These are phyloP conservation scores for Rhizopogon roseolus DNA, from an alignment of 768 basidiomycete genomes.

Conservation along the genomic window DNA sequence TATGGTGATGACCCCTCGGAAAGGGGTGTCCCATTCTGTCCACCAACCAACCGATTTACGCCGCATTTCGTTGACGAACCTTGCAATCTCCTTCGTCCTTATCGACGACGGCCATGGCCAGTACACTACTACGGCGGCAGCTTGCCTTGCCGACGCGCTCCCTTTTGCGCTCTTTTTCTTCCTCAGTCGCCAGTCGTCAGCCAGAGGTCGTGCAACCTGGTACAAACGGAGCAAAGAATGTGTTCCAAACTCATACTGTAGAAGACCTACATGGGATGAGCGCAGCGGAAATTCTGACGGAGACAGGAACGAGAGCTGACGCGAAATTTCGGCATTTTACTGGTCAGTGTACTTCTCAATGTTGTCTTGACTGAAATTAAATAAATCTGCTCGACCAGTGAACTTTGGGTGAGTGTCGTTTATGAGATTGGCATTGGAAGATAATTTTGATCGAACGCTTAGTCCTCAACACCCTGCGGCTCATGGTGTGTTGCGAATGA, in stretches of 20 bases:
- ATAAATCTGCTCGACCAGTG: slow-evolving; percentile 42
- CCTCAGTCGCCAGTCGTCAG: slow-evolving; percentile 18
- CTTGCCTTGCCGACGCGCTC: slow-evolving; percentile 32
- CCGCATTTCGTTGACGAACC: slow-evolving; percentile 10
- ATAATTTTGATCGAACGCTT: not conserved
- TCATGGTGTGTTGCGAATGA: slow-evolving; percentile 96
- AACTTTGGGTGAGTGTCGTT: slow-evolving; percentile 73
- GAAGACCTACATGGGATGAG: slow-evolving; percentile 82
- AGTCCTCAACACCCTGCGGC: slow-evolving; percentile 95
- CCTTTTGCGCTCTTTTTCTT: slow-evolving; percentile 19
- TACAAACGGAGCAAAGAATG: slow-evolving; percentile 36
- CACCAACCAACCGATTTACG: slow-evolving; percentile 23
- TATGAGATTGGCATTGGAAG: not conserved
- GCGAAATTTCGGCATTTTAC: slow-evolving; percentile 91
- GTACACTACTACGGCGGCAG: slow-evolving; percentile 58
- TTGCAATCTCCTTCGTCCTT: slow-evolving; percentile 9
- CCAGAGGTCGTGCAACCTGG: slow-evolving; percentile 21
- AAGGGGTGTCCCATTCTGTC: slow-evolving; percentile 13
- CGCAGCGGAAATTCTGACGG: slow-evolving; percentile 75
- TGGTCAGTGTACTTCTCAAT: slow-evolving; percentile 41
- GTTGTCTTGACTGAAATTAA: slow-evolving; percentile 2
- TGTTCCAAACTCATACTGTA: slow-evolving; percentile 67
- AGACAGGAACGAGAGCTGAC: slow-evolving; percentile 66
- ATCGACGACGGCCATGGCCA: slow-evolving; percentile 51
- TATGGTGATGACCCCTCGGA: slow-evolving; percentile 14